Evolutionary conservation across 768 basidiomycete genomes (phyloP).

Genomic region (Russula dissimulans): DNA sequence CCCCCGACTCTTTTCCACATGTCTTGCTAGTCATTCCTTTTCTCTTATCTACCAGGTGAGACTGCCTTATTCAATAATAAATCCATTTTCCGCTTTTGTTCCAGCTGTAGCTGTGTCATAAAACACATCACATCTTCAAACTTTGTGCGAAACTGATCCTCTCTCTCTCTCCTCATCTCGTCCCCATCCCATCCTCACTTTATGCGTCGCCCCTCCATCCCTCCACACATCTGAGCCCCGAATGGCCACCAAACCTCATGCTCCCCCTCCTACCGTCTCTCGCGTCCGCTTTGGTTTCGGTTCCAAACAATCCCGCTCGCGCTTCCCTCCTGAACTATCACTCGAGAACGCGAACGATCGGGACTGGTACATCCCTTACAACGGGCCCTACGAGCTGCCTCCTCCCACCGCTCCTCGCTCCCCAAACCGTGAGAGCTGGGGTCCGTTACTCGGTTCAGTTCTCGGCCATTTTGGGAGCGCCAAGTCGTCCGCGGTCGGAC

Average conservation of each 20-base stretch:
- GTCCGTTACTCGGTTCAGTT: constrained; percentile 24
- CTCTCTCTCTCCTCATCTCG: neutral
- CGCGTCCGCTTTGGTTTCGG: constrained; percentile 33
- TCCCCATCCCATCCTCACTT: constrained; percentile 1
- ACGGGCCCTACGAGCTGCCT: constrained; percentile 44
- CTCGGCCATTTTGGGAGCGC: constrained; percentile 14
- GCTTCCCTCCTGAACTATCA: constrained; percentile 20
- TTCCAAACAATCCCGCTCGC: constrained; percentile 12
- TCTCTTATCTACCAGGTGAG: neutral
- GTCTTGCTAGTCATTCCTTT: constrained; percentile 2
- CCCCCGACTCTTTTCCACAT: neutral
- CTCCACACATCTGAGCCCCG: constrained; percentile 5
- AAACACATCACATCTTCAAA: constrained; percentile 6
- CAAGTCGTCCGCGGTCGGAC: constrained; percentile 1
- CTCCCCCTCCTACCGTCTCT: constrained; percentile 27
- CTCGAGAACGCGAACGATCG: constrained; percentile 27
- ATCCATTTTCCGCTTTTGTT: neutral
- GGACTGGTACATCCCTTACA: constrained; percentile 59
- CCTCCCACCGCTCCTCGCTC: neutral
- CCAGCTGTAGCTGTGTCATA: neutral
- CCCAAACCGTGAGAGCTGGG: constrained; percentile 28
- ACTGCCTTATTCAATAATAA: no score
- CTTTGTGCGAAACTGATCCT: constrained; percentile 9
- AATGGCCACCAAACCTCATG: constrained; percentile 31
- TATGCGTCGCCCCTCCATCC: neutral